These are phyloP conservation scores for Tricharina praecox DNA, from an alignment of 495 filamentous ascomycete species.

Conservation along the genomic window DNA sequence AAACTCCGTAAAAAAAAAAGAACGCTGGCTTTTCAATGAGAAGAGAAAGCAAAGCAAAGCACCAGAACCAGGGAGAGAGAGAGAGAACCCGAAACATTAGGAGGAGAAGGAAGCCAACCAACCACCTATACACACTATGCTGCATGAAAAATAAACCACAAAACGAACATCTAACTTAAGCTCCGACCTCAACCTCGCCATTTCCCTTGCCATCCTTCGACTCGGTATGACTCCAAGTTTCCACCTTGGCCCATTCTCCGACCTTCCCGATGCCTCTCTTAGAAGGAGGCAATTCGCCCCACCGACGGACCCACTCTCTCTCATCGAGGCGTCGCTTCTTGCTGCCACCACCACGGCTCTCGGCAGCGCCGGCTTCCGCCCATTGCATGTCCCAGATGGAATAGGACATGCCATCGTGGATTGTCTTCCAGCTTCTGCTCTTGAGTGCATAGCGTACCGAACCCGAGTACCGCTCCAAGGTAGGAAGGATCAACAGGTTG, in stretches of 20 bases:
- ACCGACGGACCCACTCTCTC: conserved; percentile 23
- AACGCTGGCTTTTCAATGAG: not conserved
- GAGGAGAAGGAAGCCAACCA: too few relatives aligned
- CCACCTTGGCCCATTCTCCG: conserved; percentile 9
- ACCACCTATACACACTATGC: too few relatives aligned
- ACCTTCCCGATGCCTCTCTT: conserved; percentile 17
- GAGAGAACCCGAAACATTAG: not conserved
- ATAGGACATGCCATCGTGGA: conserved; percentile 81
- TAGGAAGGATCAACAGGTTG: conserved; percentile 63
- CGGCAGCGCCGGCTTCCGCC: conserved; percentile 56
- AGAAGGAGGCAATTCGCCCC: conserved; percentile 21
- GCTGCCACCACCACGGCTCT: conserved; percentile 46
- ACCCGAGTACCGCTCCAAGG: conserved; percentile 55
- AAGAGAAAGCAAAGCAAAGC: not conserved
- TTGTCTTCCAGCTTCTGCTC: conserved; percentile 53
- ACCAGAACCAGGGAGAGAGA: not conserved
- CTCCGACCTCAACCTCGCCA: not conserved
- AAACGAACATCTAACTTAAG: not conserved
- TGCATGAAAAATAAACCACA: not conserved
- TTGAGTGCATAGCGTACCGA: conserved; percentile 61
- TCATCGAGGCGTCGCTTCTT: conserved; percentile 41
- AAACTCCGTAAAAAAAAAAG: too few relatives aligned
- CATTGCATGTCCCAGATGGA: conserved; percentile 61
- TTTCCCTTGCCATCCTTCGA: not conserved
- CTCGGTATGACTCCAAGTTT: not conserved